Conservation (phyloP, 768 basidiomycete species). For the Chalciporus piperatus region DNA sequence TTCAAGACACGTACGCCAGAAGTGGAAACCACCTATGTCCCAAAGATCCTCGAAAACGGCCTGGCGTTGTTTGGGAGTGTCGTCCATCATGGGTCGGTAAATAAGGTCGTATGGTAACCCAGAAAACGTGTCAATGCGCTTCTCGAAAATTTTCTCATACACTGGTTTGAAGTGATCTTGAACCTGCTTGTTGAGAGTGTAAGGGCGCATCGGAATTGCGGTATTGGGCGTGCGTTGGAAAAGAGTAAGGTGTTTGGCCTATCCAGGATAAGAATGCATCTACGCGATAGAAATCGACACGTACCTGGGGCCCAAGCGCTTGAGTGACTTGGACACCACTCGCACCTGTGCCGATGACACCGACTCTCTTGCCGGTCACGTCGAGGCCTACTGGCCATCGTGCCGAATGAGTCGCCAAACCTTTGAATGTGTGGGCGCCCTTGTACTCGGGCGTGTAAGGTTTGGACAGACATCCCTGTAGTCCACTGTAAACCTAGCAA, state of each 20-base stretch:
- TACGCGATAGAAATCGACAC: not conserved
- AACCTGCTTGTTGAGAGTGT: constrained; percentile 5
- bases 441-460: constrained; percentile 4
- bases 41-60: constrained; percentile 7
- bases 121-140: not conserved
- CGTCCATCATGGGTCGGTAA: constrained; percentile 11
- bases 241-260: constrained; percentile 7
- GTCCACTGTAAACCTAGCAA: not conserved
- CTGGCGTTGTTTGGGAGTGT: constrained; percentile 5
- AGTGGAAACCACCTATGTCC: constrained; percentile 2
- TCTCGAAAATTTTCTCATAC: constrained; percentile 7
- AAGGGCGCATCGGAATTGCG: constrained; percentile 8
- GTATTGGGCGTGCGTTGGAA: constrained; percentile 11
- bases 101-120: constrained; percentile 1
- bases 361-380: constrained; percentile 7
- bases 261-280: not conserved
- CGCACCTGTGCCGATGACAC: constrained; percentile 9
- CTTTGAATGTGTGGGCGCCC: constrained; percentile 6
- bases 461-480: constrained; percentile 1
- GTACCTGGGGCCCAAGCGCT: constrained; percentile 4
- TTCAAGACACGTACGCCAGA: constrained; percentile 3
- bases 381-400: constrained; percentile 9
- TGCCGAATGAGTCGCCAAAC: not conserved
- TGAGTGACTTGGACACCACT: constrained; percentile 9
- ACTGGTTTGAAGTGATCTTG: constrained; percentile 8